Base-by-base conservation (phyloP, 495 filamentous ascomycete genomes). In the Annulohypoxylon nitens region DNA sequence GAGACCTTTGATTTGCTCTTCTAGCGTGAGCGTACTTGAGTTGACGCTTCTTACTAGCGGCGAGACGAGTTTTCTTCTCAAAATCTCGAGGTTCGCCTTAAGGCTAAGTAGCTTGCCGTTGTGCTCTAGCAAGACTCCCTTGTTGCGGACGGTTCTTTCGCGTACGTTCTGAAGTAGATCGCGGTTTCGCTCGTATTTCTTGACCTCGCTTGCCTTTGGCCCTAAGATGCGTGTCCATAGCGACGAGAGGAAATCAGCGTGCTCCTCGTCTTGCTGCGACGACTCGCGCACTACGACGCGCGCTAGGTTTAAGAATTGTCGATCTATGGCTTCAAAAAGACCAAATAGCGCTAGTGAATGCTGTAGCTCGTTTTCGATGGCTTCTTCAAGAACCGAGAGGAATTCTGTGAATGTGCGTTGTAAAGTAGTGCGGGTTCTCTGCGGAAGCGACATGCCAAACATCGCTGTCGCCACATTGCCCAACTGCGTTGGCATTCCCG, bases 151-250 rank as follows among this genome's bases (percentile, higher is more conserved):
- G 10, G 94, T 97, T 74, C 90, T 92, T 30, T 90, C 87, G 62
- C 93, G 89, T 51, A 97, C 91, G 69, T 90, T 92, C 26, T 85
- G 86, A 30, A 97, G 89, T 2, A 92, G 83, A 39, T 87, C 83
- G 61, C 90, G 90, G 82, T 97, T 97, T 80, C 92, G 91, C 77
- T 97, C 93, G 81, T 92, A 97, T 80, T 97, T 97, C 79, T 88
- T 88, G 0, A 97, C 86, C 41, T 90, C 87, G 59, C 81, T 80
- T 2, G 90, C 88, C 64, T 93, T 90, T 30, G 92, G 83, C 0
- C 93, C 93, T 0, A 97, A 87, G 4, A 97, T 88, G 26, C 91
- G 89, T 0, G 91, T 93, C 94, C 94, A 97, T 1, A 97, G 86
- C 0, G 91, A 93, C 12, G 89, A 89, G 26, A 97, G 90, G 75